Evolutionary conservation across 2,329 filamentous ascomycete species (phyloP), one percentile per base, ranked within the genome.

Genomic region (Aspergillus brunneoviolaceus): DNA sequence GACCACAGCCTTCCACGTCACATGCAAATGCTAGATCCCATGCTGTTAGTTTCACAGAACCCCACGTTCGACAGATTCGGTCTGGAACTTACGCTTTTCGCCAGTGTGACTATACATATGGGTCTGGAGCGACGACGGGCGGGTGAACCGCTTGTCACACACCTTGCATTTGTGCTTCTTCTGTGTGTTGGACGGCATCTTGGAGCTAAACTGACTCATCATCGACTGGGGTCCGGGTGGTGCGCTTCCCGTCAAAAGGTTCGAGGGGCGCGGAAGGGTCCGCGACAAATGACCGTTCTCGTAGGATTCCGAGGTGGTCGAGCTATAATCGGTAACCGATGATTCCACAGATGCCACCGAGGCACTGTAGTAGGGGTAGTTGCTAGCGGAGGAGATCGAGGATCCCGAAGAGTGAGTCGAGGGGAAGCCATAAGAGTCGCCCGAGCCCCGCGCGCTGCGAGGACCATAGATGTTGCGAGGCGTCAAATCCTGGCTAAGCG

Each of bases 131-230:
- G 94, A 97, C 73, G 92, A 96, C 1, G 94, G 94, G 57, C 94
- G 86, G 2, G 94, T 97, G 76, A 98, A 98, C 49, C 94, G 88
- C 84, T 98, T 97, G 78, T 97, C 94, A 81, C 94, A 98, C 61
- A 98, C 91, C 80, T 96, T 97, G 85, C 94, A 98, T 82, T 97
- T 97, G 81, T 98, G 95, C 84, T 98, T 98, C 87, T 98, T 98
- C 75, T 97, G 92, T 10, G 94, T 95, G 79, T 92, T 96, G 19
- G 91, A 93, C 0, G 92, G 93, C 55, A 97, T 89, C 79, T 97
- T 97, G 64, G 94, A 97, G 79, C 91, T 97, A 80, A 98, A 98
- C 71, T 96, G 93, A 55, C 92, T 88, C 95, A 99, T 99, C 92
- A 99, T 97, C 0, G 93, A 96, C 73, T 96, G 91, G 1, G 92